phyloP scores from a whole-genome alignment of 1,139 yeast species.

The Zygotorulaspora mrakii region DNA sequence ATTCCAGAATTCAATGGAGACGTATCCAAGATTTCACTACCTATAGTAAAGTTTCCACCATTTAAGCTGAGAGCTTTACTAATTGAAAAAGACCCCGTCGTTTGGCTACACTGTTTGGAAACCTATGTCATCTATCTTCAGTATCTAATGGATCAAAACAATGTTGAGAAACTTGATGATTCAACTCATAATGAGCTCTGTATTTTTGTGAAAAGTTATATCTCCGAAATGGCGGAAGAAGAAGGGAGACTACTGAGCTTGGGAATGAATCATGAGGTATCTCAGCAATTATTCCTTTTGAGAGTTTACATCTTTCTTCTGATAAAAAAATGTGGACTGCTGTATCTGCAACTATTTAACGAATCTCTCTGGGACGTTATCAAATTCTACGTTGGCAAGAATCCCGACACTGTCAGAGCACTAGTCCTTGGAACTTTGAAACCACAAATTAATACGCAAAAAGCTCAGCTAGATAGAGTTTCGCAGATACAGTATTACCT shows the following conservation, averaged over 20 bases:
- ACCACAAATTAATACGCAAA: constrained; percentile 34
- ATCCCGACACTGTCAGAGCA: constrained; percentile 47
- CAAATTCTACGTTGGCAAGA: constrained; percentile 48
- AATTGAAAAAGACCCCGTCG: constrained; percentile 77
- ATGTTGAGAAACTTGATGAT: constrained; percentile 42
- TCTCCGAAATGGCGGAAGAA: constrained; percentile 60
- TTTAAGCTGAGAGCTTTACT: constrained; percentile 66
- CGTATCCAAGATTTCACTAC: constrained; percentile 37
- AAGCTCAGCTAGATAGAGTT: constrained; percentile 30
- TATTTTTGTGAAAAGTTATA: constrained; percentile 51
- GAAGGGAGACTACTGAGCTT: constrained; percentile 56
- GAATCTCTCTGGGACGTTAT: constrained; percentile 62
- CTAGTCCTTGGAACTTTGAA: constrained; percentile 46
- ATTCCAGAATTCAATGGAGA: constrained; percentile 31
- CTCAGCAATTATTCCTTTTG: constrained; percentile 47
- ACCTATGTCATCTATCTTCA: constrained; percentile 53
- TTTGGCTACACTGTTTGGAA: constrained; percentile 69
- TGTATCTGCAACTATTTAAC: constrained; percentile 54
- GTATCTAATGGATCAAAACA: constrained; percentile 40
- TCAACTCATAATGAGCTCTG: constrained; percentile 58
- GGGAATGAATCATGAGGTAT: constrained; percentile 68
- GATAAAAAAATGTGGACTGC: constrained; percentile 50
- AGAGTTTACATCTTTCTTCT: constrained; percentile 51
- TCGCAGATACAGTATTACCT: constrained; percentile 39
- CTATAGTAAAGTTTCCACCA: constrained; percentile 70